Evolutionary conservation across 2,329 filamentous ascomycete species (phyloP).

Genomic region (Botrytis galanthina): DNA sequence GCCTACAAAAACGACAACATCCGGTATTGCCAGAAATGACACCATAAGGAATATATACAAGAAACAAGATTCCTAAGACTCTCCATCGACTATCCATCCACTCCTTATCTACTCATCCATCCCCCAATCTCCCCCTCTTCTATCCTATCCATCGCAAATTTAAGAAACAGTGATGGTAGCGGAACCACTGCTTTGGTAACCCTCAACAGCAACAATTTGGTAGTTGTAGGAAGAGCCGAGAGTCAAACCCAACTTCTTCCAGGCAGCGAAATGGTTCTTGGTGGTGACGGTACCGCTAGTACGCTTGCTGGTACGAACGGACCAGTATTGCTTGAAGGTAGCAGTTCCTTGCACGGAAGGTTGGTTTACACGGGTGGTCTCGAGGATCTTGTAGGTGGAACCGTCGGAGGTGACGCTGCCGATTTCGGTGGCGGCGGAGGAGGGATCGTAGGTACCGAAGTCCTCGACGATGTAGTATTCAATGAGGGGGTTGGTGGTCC

Average conservation of each 20-base stretch:
- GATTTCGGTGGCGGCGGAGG: slow-evolving; percentile 47
- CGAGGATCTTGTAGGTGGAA: slow-evolving; percentile 49
- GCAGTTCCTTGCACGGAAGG: slow-evolving; percentile 49
- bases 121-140: neutral
- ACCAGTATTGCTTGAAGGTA: slow-evolving; percentile 55
- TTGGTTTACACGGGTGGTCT: slow-evolving; percentile 40
- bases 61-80: neutral
- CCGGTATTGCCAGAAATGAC: neutral
- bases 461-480: slow-evolving; percentile 55
- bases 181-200: slow-evolving; percentile 22
- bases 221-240: slow-evolving; percentile 46
- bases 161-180: slow-evolving; percentile 23
- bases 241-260: slow-evolving; percentile 48
- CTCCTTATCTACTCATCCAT: neutral
- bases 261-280: slow-evolving; percentile 53
- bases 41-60: neutral
- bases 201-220: slow-evolving; percentile 45
- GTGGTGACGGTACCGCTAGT: slow-evolving; percentile 50
- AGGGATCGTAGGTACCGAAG: slow-evolving; percentile 51
- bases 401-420: slow-evolving; percentile 53
- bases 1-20: neutral
- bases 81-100: neutral
- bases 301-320: slow-evolving; percentile 50
- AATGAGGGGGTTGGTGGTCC: slow-evolving; percentile 41
- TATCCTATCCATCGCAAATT: neutral